Evolutionary conservation across 2,329 filamentous ascomycete species (phyloP), one percentile per base, ranked within the genome.

Genomic region (Aspergillus neoniger): DNA sequence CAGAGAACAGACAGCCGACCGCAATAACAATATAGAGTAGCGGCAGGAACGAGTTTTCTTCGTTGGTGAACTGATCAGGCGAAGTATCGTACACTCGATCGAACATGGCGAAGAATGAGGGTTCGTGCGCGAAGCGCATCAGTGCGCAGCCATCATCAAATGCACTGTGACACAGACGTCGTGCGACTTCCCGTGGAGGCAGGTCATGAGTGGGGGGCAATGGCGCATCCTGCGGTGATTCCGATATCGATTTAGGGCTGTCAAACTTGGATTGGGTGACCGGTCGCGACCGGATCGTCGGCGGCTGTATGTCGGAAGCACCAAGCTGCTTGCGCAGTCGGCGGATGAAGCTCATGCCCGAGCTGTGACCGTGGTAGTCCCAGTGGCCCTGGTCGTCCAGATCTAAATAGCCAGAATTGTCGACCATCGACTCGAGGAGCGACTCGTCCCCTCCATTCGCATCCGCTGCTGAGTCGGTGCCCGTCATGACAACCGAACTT

Each of bases 311-410:
- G 82, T 63, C 85, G 72, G 69, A 76, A 77, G 69, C 88, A 51
- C 91, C 89, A 66, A 97, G 91, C 71, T 96, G 90, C 70, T 96
- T 91, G 69, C 92, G 89, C 84, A 99, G 89, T 57, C 91, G 88
- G 65, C 87, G 86, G 68, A 97, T 84, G 74, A 97, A 99, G 64
- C 94, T 91, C 47, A 93, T 85, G 2, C 94, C 93, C 0, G 95
- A 98, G 0, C 94, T 97, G 65, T 91, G 90, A 51, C 95, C 95
- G 72, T 96, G 92, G 70, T 96, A 99, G 76, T 98, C 93, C 88
- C 92, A 96, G 68, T 95, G 88, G 44, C 94, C 94, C 69, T 88
- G 87, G 67, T 98, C 94, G 69, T 96, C 92, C 36, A 98, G 83
- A 70, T 98, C 94, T 17, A 99, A 83, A 72, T 93, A 91, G 38